Evolutionary conservation across 2,329 filamentous ascomycete genomes (phyloP), one percentile per base, ranked within the genome.

Genomic region (Fonsecaea erecta): DNA sequence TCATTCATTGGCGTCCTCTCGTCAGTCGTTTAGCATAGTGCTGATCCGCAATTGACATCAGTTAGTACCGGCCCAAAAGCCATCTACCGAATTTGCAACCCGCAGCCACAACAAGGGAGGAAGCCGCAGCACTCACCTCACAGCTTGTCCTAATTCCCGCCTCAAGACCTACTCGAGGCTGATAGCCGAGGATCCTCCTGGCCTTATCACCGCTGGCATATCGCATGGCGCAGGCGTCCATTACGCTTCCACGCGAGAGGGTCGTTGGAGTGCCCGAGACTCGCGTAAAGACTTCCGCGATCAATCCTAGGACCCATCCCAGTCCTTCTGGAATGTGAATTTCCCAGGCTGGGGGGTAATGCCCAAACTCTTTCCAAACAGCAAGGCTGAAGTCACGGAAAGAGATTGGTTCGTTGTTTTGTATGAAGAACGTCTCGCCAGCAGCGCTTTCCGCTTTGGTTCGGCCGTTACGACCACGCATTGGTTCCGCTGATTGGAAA

Each of bases 171-270:
- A 87, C 78, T 57, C 75, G 75, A 51, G 85, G 80, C 64, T 77
- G 73, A 72, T 87, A 87, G 18, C 84, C 83, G 67, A 88, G 70
- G 1, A 87, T 74, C 55, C 72, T 71, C 66, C 74, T 80, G 46
- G 84, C 85, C 71, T 85, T 86, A 12, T 76, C 74, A 32, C 83
- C 82, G 70, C 78, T 82, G 21, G 82, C 81, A 77, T 86, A 88
- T 59, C 83, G 76, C 54, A 80, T 77, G 43, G 81, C 77, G 64
- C 82, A 81, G 37, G 81, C 85, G 76, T 88, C 86, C 68, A 77
- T 79, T 3, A 88, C 82, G 68, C 82, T 82, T 1, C 85, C 85
- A 40, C 82, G 76, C 73, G 82, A 82, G 57, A 88, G 73, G 14
- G 79, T 82, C 3, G 78, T 76, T 30, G 80, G 74, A 3, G 71